Conservation (phyloP, 1,284 basidiomycete genomes). For the Puccinia polysora region DNA sequence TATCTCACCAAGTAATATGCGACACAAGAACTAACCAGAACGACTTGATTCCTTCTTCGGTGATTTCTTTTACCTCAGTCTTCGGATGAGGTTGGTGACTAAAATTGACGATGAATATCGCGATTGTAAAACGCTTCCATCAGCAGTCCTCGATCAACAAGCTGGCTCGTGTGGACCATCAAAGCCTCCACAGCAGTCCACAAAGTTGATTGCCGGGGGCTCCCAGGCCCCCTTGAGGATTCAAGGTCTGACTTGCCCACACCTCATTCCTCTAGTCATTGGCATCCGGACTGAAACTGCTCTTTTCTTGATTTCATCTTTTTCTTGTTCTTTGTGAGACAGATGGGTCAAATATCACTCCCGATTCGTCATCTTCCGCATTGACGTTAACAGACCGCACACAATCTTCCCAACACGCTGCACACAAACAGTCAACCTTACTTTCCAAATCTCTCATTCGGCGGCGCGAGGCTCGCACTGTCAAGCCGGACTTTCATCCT, state of each 20-base stretch:
- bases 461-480: constrained; percentile 81
- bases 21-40: background rate
- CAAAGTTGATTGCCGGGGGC: constrained; percentile 59
- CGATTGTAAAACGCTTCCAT: constrained; percentile 77
- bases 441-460: constrained; percentile 79
- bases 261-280: constrained; percentile 12
- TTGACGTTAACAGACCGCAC: constrained; percentile 46
- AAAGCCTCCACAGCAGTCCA: constrained; percentile 58
- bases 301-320: constrained; percentile 52
- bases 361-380: constrained; percentile 3
- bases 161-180: constrained; percentile 69
- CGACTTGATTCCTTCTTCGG: background rate
- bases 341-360: constrained; percentile 24
- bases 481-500: constrained; percentile 91
- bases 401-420: constrained; percentile 44
- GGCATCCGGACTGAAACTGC: constrained; percentile 47
- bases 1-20: background rate
- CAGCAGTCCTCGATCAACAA: constrained; percentile 74
- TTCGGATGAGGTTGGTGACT: constrained; percentile 58
- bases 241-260: no score
- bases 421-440: constrained; percentile 55
- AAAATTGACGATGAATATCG: constrained; percentile 79
- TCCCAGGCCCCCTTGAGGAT: constrained; percentile 62
- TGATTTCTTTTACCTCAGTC: constrained; percentile 48
- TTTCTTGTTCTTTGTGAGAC: constrained; percentile 58